These are phyloP conservation scores for Ormosia emarginata DNA, from an alignment of 306 rosid genomes.

Conservation along the genomic window DNA sequence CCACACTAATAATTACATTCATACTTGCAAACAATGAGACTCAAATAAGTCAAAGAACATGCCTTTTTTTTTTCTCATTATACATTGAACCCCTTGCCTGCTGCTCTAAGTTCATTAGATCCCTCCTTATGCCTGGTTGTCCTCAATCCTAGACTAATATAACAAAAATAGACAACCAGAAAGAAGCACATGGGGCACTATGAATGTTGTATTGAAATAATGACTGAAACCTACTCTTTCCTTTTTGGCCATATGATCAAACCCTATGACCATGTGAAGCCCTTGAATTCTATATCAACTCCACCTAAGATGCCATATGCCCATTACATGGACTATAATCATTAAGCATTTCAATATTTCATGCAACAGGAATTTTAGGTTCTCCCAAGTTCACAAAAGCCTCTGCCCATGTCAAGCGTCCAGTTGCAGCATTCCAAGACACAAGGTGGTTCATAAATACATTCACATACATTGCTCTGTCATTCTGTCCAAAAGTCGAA, in stretches of 20 bases:
- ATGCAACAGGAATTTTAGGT: slow-evolving; percentile 86
- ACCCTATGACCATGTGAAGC: slow-evolving; percentile 5
- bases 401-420: slow-evolving; percentile 62
- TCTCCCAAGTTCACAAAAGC: slow-evolving; percentile 85
- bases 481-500: slow-evolving; percentile 61
- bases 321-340: background rate
- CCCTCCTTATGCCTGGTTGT: background rate
- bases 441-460: slow-evolving; percentile 79
- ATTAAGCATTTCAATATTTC: slow-evolving; percentile 30
- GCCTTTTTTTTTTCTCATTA: too few relatives aligned
- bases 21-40: background rate
- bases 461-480: slow-evolving; percentile 67
- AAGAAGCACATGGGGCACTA: slow-evolving; percentile 9
- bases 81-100: background rate
- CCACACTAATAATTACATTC: background rate
- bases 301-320: slow-evolving; percentile 12
- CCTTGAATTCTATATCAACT: slow-evolving; percentile 8
- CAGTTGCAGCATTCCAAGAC: slow-evolving; percentile 80
- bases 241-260: background rate
- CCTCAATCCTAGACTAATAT: slow-evolving; percentile 17
- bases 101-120: background rate
- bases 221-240: background rate
- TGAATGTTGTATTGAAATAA: background rate
- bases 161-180: slow-evolving; percentile 26
- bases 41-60: too few relatives aligned